phyloP scores from a whole-genome alignment of 495 filamentous ascomycete species.

The Daldinia decipiens region DNA sequence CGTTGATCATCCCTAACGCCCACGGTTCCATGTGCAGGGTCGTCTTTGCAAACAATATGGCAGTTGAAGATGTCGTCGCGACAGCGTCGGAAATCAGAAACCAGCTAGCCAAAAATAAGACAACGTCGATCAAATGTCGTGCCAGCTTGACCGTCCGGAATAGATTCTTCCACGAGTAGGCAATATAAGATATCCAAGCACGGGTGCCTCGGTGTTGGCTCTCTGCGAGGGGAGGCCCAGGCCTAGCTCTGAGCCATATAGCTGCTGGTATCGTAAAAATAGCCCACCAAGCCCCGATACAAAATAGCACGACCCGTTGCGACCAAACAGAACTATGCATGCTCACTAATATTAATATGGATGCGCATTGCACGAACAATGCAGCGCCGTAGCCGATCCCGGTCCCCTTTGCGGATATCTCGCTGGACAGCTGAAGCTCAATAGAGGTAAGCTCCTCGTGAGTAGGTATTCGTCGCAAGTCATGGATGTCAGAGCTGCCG shows the following conservation, averaged over 20 bases:
- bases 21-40: slow-evolving; percentile 88
- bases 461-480: slow-evolving; percentile 49
- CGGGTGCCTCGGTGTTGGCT: slow-evolving; percentile 39
- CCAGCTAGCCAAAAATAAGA: slow-evolving; percentile 91
- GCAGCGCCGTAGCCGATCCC: slow-evolving; percentile 90
- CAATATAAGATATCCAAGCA: slow-evolving; percentile 69
- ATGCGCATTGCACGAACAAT: slow-evolving; percentile 79
- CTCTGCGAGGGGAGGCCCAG: slow-evolving; percentile 78
- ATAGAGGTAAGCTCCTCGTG: slow-evolving; percentile 64
- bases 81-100: slow-evolving; percentile 94
- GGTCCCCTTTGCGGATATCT: slow-evolving; percentile 88
- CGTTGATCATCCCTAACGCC: slow-evolving; percentile 90
- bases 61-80: slow-evolving; percentile 93
- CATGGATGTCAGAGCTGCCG: slow-evolving; percentile 46
- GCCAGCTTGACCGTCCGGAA: slow-evolving; percentile 82
- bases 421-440: slow-evolving; percentile 79
- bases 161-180: slow-evolving; percentile 85
- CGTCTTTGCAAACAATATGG: slow-evolving; percentile 95
- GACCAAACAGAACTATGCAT: slow-evolving; percentile 80
- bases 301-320: slow-evolving; percentile 82
- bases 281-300: slow-evolving; percentile 96
- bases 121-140: slow-evolving; percentile 81
- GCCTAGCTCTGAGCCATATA: slow-evolving; percentile 88
- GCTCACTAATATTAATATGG: slow-evolving; percentile 74
- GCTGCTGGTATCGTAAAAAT: slow-evolving; percentile 88